Base-by-base conservation (phyloP, 805 yeast genomes). In the Lipomyces sp. region DNA sequence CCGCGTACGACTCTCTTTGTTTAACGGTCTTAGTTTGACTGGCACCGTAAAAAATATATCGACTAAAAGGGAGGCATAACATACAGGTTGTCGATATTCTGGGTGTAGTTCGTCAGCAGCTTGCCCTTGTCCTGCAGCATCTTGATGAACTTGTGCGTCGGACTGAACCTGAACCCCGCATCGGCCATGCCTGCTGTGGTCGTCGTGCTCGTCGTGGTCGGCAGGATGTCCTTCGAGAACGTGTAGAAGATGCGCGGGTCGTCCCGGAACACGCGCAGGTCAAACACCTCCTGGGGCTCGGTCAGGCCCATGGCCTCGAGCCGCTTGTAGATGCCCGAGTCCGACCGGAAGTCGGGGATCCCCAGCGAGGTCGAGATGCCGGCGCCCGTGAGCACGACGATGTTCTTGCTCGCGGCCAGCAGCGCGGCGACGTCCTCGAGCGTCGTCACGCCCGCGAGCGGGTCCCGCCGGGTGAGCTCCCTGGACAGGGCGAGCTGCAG, bases 271-370 rank as follows among this genome's bases (percentile, higher is more conserved):
- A 80, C 73, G 22, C 74, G 74, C 39, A 85, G 69, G 62, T 86
- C 87, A 66, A 89, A 89, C 38, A 88, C 96, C 61, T 86, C 91
- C 64, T 89, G 96, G 0, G 97, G 96, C 61, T 89, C 96, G 43
- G 76, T 78, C 31, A 89, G 69, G 0, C 93, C 90, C 48, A 86
- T 67, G 61, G 78, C 76, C 45, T 76, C 74, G 59, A 90, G 75
- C 61, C 77, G 78, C 1, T 86, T 75, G 67, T 89, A 89, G 47
- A 89, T 77, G 43, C 97, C 97, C 57, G 82, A 75, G n/a, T 86
- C 81, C 0, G 96, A 87, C 64, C 97, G 76, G 69, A 89, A 88
- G 69, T 88, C 96, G 0, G 96, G 96, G 47, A 88, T 89, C 6
- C 96, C 96, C 47, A 88, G 69, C 1, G 88, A 80, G 2, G 96